Evolutionary conservation across 2,329 filamentous ascomycete genomes (phyloP).

Genomic region (Sphaerulina vaccinii): DNA sequence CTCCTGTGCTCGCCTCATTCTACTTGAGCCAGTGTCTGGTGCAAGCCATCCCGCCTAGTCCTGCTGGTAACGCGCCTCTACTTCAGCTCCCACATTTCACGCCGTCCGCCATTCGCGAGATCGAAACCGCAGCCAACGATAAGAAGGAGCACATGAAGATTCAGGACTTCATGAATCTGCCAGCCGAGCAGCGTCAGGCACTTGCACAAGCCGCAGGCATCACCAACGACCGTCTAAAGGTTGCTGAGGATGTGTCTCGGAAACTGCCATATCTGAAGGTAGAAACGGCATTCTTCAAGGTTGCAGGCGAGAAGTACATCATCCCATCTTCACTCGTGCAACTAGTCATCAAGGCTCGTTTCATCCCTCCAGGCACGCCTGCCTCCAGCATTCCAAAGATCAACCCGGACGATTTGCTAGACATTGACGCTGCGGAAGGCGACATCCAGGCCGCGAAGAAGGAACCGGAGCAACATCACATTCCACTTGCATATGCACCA

Average conservation of each 20-base stretch:
- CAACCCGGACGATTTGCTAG: constrained; percentile 77
- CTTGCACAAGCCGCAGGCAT: constrained; percentile 70
- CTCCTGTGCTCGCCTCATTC: constrained; percentile 79
- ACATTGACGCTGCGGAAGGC: constrained; percentile 88
- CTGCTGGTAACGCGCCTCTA: constrained; percentile 59
- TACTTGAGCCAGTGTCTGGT: constrained; percentile 81
- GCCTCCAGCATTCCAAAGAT: constrained; percentile 67
- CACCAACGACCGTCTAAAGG: constrained; percentile 71
- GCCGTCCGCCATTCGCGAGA: constrained; percentile 57
- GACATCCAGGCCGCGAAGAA: constrained; percentile 75
- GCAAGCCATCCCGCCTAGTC: constrained; percentile 82
- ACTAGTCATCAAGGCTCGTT: constrained; percentile 89
- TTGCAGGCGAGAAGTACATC: constrained; percentile 88
- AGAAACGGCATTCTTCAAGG: constrained; percentile 97
- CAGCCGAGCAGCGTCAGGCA: constrained; percentile 71
- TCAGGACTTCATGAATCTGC: constrained; percentile 83
- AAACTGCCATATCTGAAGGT: constrained; percentile 83
- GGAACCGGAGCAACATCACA: constrained; percentile 68
- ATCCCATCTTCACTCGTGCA: constrained; percentile 90
- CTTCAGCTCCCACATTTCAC: constrained; percentile 90
- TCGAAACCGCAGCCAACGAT: constrained; percentile 58
- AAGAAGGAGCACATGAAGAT: constrained; percentile 68
- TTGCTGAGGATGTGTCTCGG: constrained; percentile 72
- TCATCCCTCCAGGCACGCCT: constrained; percentile 80
- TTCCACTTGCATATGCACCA: constrained; percentile 85